Evolutionary conservation across 2,329 filamentous ascomycete species (phyloP).

Genomic region (Trichoderma afroharzianum): DNA sequence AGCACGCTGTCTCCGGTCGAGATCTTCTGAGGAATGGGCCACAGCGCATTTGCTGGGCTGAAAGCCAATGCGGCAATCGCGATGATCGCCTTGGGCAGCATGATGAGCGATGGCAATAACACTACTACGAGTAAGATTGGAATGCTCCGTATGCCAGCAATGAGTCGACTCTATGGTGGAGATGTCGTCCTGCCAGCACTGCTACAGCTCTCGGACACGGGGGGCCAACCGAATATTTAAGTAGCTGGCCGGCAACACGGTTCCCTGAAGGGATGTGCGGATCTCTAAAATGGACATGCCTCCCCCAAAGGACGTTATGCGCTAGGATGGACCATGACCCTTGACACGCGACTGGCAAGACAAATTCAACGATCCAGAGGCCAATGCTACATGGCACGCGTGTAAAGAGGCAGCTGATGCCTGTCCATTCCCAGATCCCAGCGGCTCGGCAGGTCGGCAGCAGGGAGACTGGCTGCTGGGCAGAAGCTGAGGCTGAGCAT

Average conservation of each 20-base stretch:
- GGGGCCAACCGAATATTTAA: conserved; percentile 7
- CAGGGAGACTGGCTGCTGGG: not conserved
- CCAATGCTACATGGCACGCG: conserved; percentile 5
- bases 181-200: not conserved
- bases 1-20: conserved; percentile 50
- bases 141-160: not conserved
- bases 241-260: not conserved
- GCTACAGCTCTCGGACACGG: not conserved
- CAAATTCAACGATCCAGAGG: conserved; percentile 4
- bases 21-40: conserved; percentile 54
- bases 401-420: not conserved
- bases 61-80: conserved; percentile 39
- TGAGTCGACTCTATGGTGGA: not conserved
- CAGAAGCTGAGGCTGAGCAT: conserved; percentile 8
- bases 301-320: conserved; percentile 1
- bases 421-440: not conserved
- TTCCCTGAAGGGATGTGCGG: not conserved
- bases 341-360: conserved; percentile 2
- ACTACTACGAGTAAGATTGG: not conserved
- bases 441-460: conserved; percentile 14
- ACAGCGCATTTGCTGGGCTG: conserved; percentile 47
- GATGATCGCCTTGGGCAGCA: conserved; percentile 23
- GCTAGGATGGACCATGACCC: conserved; percentile 7
- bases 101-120: not conserved
- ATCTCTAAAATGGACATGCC: not conserved